Evolutionary conservation across 331 rosid species (phyloP).

Genomic region (Pyrus hybrid): DNA sequence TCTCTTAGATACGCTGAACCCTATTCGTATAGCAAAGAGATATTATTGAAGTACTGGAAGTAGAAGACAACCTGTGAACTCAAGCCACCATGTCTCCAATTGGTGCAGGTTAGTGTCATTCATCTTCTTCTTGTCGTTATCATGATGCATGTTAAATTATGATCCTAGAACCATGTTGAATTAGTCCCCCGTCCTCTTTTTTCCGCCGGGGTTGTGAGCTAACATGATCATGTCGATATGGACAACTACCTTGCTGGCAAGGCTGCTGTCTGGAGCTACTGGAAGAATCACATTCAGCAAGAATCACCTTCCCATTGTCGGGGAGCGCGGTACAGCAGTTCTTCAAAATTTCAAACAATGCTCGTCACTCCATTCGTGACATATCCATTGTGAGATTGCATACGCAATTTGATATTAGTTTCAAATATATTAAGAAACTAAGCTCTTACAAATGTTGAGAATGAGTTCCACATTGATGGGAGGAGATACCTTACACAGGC

Average conservation of each 20-base stretch:
- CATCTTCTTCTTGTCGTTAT: too few relatives aligned
- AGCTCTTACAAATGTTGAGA: background rate
- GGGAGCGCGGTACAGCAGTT: slow-evolving; percentile 77
- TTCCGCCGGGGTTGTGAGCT: slow-evolving; percentile 85
- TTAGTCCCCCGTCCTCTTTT: slow-evolving; percentile 62
- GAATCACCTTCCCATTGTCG: slow-evolving; percentile 53
- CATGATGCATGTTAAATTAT: too few relatives aligned
- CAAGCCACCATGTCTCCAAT: too few relatives aligned
- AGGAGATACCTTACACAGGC: too few relatives aligned
- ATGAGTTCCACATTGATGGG: too few relatives aligned
- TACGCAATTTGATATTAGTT: background rate
- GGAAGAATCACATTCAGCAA: slow-evolving; percentile 82
- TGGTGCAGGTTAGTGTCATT: too few relatives aligned
- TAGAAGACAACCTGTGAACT: too few relatives aligned
- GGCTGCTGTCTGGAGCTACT: slow-evolving; percentile 67
- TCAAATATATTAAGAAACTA: background rate
- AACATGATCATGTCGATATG: slow-evolving; percentile 81
- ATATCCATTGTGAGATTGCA: slow-evolving; percentile 55
- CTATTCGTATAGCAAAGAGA: too few relatives aligned
- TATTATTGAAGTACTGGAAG: too few relatives aligned
- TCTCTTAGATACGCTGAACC: too few relatives aligned
- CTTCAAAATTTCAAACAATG: slow-evolving; percentile 80
- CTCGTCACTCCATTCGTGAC: slow-evolving; percentile 92
- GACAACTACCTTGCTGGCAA: slow-evolving; percentile 65
- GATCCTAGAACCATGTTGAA: too few relatives aligned